Conservation (phyloP, 1,284 basidiomycete species). For the Cryptococcus maquisensis region DNA sequence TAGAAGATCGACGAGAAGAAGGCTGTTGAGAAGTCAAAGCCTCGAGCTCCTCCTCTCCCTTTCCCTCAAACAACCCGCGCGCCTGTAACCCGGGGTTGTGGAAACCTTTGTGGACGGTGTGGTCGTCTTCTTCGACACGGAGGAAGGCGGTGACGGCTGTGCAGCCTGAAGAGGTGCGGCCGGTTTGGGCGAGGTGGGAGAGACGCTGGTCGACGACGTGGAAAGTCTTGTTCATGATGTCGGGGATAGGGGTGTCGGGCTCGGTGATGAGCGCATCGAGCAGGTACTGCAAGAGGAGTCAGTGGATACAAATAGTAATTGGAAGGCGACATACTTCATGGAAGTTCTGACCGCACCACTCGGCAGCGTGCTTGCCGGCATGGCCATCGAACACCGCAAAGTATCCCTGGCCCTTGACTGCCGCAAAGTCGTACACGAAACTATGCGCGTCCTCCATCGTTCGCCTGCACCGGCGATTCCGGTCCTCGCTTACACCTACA, state of each 20-base stretch:
- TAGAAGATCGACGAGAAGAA: constrained; percentile 23
- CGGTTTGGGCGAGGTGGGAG: constrained; percentile 74
- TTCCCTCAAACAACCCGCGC: constrained; percentile 43
- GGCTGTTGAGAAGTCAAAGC: constrained; percentile 26
- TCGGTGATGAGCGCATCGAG: constrained; percentile 46
- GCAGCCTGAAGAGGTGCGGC: constrained; percentile 92
- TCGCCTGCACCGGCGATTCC: constrained; percentile 74
- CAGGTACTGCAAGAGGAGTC: constrained; percentile 34
- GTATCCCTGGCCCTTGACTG: constrained; percentile 89
- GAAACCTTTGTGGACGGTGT: constrained; percentile 31
- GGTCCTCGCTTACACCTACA: constrained; percentile 84
- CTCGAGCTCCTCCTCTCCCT: constrained; percentile 47
- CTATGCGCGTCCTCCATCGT: constrained; percentile 98
- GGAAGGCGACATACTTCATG: constrained; percentile 63
- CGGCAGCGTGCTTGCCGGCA: constrained; percentile 96
- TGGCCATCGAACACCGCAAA: constrained; percentile 99
- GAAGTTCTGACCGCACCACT: constrained; percentile 97
- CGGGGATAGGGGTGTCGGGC: constrained; percentile 63
- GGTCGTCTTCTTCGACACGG: constrained; percentile 71
- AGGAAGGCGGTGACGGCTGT: constrained; percentile 97
- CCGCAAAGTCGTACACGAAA: constrained; percentile 89
- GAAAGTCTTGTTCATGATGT: constrained; percentile 88
- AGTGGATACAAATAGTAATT: not conserved
- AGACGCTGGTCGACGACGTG: constrained; percentile 81
- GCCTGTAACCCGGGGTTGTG: constrained; percentile 35